Base-by-base conservation (phyloP, 2,329 filamentous ascomycete genomes). In the Pseudocercospora crystallina region DNA sequence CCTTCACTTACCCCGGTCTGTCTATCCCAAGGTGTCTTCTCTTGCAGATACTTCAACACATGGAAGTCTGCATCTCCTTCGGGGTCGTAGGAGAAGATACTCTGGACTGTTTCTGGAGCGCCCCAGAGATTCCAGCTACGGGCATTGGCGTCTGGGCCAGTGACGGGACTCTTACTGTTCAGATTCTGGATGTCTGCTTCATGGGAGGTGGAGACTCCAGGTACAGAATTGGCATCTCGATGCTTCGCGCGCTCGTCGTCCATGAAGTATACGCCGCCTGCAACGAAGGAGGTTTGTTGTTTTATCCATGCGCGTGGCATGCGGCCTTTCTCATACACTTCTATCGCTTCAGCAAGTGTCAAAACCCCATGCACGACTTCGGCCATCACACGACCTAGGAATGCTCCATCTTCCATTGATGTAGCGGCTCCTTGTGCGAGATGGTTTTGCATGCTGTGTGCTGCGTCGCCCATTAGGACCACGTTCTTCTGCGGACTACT, bases 391-490 rank as follows among this genome's bases (percentile, higher is more conserved):
- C 64, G 57, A 10, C 65, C 72, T 0, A 74, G 64, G 49, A 73
- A 73, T 2, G 68, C 69, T 5, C 71, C 72, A 55, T 75, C 72
- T 61, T 75, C 72, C 69, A 75, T 75, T 2, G 66, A 63, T 1
- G 72, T 74, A 2, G 72, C 72, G 11, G 72, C 72, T 8, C 73
- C 73, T 58, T 76, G 73, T 1, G 71, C 72, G 65, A 74, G 72
- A 49, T 73, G 68, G 42, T 73, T 73, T 7, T 70, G 66, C 73
- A 74, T 74, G 20, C 58, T 65, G 55, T 71, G 71, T 1, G 68
- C 71, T 0, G 71, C 71, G 29, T 55, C 55, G 7, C 73, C 73
- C 58, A 73, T 70, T 13, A 76, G 54, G 1, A 74, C 69, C 2
- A 74, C 65, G 49, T 73, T 74, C 56, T 69, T 71, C 40, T 65